Base-by-base conservation (phyloP, 495 filamentous ascomycete species). In the Thermochaetoides thermophila region DNA sequence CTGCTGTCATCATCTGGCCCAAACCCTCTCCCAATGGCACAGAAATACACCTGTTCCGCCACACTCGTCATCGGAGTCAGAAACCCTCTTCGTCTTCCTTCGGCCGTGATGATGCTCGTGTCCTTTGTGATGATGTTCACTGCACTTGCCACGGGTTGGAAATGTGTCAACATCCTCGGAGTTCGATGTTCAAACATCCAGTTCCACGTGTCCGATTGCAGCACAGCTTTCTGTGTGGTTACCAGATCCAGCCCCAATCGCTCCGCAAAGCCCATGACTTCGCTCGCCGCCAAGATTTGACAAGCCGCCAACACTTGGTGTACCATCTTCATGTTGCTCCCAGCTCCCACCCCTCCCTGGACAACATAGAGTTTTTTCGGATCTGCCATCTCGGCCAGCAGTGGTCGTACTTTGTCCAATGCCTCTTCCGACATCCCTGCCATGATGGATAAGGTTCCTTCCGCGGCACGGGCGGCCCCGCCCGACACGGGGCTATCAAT, bases 281-380 rank as follows among this genome's bases (percentile, higher is more conserved):
- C 82, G 43, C 73, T 76, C 9, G 73, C 65, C 7, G 76, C 69
- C 2, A 78, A 62, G 43, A 89, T 85, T 38, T 84, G 73, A 35
- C 78, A 75, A 0, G 73, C 81, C 1, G 81, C 82, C 8, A 85
- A 64, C 12, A 89, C 73, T 51, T 89, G 82, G 53, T 86, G 81
- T 31, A 80, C 73, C 70, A 84, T 82, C 56, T 89, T 89, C 67
- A 84, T 80, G 47, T 85, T 86, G 42, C 76, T 82, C n/a, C 82
- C 81, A 0, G 73, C 73, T 4, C 79, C 80, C 31, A 85, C 59
- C 3, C 77, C 81, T 7, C 81, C 80, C 7, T 69, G 63, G 6
- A 89, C 75, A 13, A 79, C 63, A 43, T 84, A 84, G 19, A 86
- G 52, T 49, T 82, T 84, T 5, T 39, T 42, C n/a, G 57, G 46